phyloP scores from a whole-genome alignment of 345 rosid genomes.

The Salix exigua region DNA sequence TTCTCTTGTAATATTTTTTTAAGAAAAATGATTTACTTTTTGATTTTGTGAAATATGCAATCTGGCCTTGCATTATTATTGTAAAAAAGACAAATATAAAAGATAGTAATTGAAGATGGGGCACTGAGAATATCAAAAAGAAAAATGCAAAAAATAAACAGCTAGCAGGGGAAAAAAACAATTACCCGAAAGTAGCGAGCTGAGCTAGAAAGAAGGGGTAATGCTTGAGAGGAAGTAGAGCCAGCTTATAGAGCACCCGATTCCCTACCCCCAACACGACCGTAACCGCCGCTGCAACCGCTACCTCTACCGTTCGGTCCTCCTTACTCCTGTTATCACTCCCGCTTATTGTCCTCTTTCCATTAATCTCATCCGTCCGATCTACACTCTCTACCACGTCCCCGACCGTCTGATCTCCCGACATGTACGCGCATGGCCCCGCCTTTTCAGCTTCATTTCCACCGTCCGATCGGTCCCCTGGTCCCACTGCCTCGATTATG shows the following conservation, averaged over 20 bases:
- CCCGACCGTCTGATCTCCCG: constrained; percentile 29
- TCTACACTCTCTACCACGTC: constrained; percentile 12
- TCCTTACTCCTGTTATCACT: constrained; percentile 6
- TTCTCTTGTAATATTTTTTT: not conserved
- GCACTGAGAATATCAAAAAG: not conserved
- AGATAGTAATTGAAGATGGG: not conserved
- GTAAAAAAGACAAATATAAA: too few species aligned
- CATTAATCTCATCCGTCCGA: constrained; percentile 26
- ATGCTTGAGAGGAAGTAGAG: constrained; percentile 79
- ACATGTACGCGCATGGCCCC: constrained; percentile 38
- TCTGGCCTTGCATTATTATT: not conserved
- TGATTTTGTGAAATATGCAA: not conserved
- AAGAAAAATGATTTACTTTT: not conserved
- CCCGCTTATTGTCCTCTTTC: not conserved
- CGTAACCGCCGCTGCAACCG: constrained; percentile 64
- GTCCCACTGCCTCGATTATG: constrained; percentile 30
- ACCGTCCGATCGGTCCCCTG: constrained; percentile 41
- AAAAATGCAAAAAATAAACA: not conserved
- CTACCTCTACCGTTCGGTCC: constrained; percentile 46
- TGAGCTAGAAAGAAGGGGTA: constrained; percentile 96
- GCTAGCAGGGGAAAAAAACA: not conserved
- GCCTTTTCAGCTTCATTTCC: constrained; percentile 25
- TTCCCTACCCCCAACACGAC: constrained; percentile 84
- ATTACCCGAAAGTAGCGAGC: constrained; percentile 89
- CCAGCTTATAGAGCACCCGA: constrained; percentile 78